Evolutionary conservation across 495 filamentous ascomycete species (phyloP).

Genomic region (Thermothielavioides terrestris): DNA sequence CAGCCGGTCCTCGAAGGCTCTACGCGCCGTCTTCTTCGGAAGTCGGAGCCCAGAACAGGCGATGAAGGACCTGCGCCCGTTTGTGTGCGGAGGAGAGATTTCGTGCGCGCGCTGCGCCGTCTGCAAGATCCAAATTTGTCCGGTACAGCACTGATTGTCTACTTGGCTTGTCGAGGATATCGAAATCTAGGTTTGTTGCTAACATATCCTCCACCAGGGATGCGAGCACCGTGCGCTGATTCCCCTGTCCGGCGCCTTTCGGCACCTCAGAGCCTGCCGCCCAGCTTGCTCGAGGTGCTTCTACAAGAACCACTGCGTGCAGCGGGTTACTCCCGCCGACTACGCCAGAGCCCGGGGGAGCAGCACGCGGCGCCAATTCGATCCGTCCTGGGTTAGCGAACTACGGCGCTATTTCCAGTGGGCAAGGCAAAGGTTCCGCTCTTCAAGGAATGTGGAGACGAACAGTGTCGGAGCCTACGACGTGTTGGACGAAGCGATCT

Average conservation of each 20-base stretch:
- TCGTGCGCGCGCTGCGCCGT: not conserved
- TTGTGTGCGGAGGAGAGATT: not conserved
- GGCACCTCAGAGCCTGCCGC: not conserved
- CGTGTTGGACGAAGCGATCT: not conserved
- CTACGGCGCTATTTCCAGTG: too few species aligned
- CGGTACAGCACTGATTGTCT: not conserved
- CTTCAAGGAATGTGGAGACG: too few species aligned
- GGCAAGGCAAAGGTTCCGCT: too few species aligned
- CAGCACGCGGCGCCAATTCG: not conserved
- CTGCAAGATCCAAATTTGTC: constrained; percentile 2
- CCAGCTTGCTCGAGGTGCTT: not conserved
- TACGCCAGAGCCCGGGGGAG: too few species aligned
- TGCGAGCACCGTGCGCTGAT: not conserved
- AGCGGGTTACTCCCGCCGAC: too few species aligned
- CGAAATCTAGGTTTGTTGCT: too few species aligned
- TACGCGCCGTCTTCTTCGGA: not conserved
- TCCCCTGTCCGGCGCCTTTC: not conserved
- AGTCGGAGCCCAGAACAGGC: not conserved
- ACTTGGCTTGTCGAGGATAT: not conserved
- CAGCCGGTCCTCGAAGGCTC: not conserved
- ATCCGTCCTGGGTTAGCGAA: not conserved
- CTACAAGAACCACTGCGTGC: not conserved
- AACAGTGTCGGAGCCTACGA: not conserved
- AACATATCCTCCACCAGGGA: not conserved
- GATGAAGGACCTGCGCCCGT: not conserved